Percentiles rank a stretch among this genome's conserved stretches.
Evolutionary conservation across 306 rosid species (phyloP).

Genomic region (Macrotyloma uniflorum): DNA sequence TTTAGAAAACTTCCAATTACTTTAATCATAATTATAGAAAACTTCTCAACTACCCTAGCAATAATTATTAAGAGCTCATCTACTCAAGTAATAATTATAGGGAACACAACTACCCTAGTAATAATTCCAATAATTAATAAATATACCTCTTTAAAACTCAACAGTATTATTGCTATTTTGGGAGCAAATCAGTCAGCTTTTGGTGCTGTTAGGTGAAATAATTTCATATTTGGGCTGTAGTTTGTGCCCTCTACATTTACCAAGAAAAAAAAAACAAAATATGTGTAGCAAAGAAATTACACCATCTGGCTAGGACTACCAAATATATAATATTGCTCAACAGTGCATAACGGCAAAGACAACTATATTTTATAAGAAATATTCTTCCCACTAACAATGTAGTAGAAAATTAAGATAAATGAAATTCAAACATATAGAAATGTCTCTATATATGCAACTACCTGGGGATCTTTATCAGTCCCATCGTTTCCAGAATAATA

Average conservation of each 20-base stretch:
- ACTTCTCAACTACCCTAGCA: no score
- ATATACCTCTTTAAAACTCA: no score
- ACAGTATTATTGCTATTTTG: background rate
- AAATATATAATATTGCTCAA: slow-evolving; percentile 21
- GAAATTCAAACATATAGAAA: slow-evolving; percentile 13
- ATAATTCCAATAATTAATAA: no score
- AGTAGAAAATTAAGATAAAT: background rate
- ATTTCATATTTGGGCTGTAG: background rate
- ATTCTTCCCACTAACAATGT: background rate
- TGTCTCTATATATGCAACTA: slow-evolving; percentile 10
- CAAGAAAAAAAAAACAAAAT: slow-evolving; percentile 2
- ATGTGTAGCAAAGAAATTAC: background rate
- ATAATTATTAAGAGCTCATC: no score
- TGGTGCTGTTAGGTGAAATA: background rate
- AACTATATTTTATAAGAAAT: background rate
- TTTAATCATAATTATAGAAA: no score
- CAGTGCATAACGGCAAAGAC: slow-evolving; percentile 1
- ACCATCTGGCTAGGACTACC: background rate
- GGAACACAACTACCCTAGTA: no score
- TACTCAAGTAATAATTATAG: no score
- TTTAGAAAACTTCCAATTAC: no score
- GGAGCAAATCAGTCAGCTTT: background rate
- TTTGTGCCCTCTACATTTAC: slow-evolving; percentile 7
- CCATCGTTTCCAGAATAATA: slow-evolving; percentile 62
- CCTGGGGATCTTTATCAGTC: slow-evolving; percentile 57